phyloP scores from a whole-genome alignment of 768 basidiomycete species.

The Calocybe gangraenosa region DNA sequence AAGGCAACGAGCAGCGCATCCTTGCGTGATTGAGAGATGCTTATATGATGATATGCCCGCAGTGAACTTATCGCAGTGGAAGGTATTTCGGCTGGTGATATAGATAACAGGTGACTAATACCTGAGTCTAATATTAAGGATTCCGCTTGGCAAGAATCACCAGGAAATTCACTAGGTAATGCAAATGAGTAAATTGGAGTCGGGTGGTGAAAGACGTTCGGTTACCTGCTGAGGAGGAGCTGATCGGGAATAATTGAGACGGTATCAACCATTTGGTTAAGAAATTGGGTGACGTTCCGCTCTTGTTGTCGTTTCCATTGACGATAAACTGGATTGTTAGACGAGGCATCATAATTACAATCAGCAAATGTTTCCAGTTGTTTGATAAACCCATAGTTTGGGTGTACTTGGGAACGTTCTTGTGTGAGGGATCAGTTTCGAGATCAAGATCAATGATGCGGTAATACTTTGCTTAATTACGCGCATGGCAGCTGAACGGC shows the following conservation, averaged over 20 bases:
- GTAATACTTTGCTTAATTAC: constrained; percentile 45
- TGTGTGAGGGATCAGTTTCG: constrained; percentile 5
- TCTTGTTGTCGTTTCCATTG: constrained; percentile 56
- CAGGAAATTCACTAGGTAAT: constrained; percentile 48
- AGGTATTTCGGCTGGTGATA: constrained; percentile 47
- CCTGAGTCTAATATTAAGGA: constrained; percentile 47
- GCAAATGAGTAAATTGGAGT: neutral
- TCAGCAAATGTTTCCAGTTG: constrained; percentile 53
- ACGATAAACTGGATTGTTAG: constrained; percentile 40
- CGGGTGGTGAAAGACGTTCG: too few species aligned
- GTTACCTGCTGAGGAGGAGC: constrained; percentile 54
- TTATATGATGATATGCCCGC: constrained; percentile 38
- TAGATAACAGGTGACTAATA: constrained; percentile 49
- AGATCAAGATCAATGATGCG: neutral
- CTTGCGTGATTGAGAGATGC: constrained; percentile 32
- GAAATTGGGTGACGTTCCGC: constrained; percentile 48
- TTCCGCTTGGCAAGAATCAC: constrained; percentile 44
- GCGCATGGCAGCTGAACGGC: constrained; percentile 39
- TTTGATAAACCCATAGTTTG: constrained; percentile 54
- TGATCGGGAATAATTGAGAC: constrained; percentile 45
- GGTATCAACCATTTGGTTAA: constrained; percentile 49
- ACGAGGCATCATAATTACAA: constrained; percentile 43
- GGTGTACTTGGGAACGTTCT: constrained; percentile 38
- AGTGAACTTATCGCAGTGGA: constrained; percentile 24
- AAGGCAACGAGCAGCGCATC: constrained; percentile 42